Evolutionary conservation across 495 filamentous ascomycete genomes (phyloP).

Genomic region (Annulohypoxylon stygium): DNA sequence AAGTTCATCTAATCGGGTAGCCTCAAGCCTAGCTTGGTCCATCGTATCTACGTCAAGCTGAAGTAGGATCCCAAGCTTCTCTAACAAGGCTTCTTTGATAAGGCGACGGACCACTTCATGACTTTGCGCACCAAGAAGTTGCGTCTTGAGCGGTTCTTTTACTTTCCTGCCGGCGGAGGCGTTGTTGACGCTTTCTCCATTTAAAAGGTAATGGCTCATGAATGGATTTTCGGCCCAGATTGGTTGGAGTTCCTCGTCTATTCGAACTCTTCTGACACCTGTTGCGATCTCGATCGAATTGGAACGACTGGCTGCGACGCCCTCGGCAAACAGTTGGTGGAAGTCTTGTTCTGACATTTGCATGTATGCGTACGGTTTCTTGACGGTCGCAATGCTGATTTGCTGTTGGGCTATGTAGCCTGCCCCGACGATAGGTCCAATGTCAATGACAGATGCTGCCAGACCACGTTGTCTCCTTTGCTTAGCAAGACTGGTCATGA

Average conservation of each 20-base stretch:
- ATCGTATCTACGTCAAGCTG: neutral
- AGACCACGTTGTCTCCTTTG: constrained; percentile 52
- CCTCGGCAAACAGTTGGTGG: constrained; percentile 39
- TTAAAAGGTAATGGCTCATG: constrained; percentile 51
- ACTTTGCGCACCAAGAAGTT: neutral
- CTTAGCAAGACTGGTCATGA: constrained; percentile 53
- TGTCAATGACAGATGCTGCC: constrained; percentile 59
- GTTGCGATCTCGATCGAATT: constrained; percentile 12
- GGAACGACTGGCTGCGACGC: constrained; percentile 15
- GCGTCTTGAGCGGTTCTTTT: neutral
- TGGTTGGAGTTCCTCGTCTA: constrained; percentile 53
- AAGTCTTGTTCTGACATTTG: constrained; percentile 41
- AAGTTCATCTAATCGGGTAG: constrained; percentile 1
- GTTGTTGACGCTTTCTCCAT: constrained; percentile 29
- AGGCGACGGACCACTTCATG: neutral
- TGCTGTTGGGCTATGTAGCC: constrained; percentile 52
- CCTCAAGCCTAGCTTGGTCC: neutral
- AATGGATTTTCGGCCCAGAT: constrained; percentile 57
- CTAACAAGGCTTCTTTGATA: neutral
- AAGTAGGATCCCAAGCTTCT: neutral
- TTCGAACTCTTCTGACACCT: constrained; percentile 16
- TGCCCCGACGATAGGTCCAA: constrained; percentile 58
- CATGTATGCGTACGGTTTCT: neutral
- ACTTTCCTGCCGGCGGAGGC: neutral
- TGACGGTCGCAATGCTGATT: neutral